Base-by-base conservation (phyloP, 495 filamentous ascomycete species). In the Aspergillus nidulans region DNA sequence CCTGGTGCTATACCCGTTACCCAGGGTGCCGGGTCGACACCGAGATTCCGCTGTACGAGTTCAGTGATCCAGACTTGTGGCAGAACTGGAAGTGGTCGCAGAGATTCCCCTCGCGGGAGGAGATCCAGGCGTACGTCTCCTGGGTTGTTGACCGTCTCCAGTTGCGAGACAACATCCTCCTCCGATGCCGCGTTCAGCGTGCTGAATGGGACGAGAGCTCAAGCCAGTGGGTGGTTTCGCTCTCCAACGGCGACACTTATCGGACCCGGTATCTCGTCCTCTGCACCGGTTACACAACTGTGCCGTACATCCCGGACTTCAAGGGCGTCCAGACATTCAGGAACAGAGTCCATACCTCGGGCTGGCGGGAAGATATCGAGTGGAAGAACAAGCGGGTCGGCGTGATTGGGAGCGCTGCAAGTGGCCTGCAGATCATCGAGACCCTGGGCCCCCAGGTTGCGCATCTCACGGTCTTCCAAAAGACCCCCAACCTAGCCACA, bases 361-460 rank as follows among this genome's bases (percentile, higher is more conserved):
- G 74, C 55, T 83, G 81, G 81, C 81, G 79, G 19, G 56, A 71
- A 7, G 60, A 64, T 15, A 63, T 77, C 20, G 62, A 77, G 49
- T 57, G 79, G 18, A 63, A 62, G 25, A 68, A 73, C 43, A 81
- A 82, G 64, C 62, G 68, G 7, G 63, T 73, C 20, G 77, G 71
- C 12, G 71, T 82, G 9, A 75, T 86, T 23, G 83, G 82, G 1
- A 85, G 80, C 2, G 81, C 79, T 0, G 84, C 85, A 4, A 87
- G 83, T 20, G 82, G 78, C 13, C 74, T 85, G 7, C 83, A 86
- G 54, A 69, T 77, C 42, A 71, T 69, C 16, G 78, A 83, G 16
- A 24, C 42, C 7, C 20, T 44, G 1, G 42, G 44, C 1, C 44
- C 26, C 0, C 25, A 44, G 7, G 39, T 53, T 0, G 23, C 15